Percentiles rank a stretch among this genome's conserved stretches.
Conservation (phyloP, 305 asterid species). For the Coffea humblotiana region DNA sequence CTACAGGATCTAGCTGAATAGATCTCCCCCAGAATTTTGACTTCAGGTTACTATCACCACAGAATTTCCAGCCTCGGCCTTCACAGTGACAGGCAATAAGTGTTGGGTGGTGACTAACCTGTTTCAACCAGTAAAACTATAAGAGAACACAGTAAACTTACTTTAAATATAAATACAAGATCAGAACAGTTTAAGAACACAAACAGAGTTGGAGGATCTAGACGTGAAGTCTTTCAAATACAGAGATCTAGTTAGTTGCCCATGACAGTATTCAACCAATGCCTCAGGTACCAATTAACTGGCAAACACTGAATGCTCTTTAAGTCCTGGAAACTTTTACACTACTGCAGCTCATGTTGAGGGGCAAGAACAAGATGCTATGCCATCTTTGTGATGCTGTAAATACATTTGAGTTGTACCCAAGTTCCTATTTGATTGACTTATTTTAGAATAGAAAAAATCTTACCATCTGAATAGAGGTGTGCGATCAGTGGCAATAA, state of each 20-base stretch:
- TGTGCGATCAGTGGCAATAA: not conserved
- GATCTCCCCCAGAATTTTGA: constrained; percentile 97
- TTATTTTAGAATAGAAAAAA: not conserved
- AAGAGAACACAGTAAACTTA: constrained; percentile 6
- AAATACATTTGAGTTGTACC: not conserved
- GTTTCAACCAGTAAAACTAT: constrained; percentile 32
- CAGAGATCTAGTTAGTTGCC: not conserved
- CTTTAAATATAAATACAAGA: not conserved
- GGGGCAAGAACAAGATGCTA: too few relatives aligned
- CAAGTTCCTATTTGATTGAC: not conserved
- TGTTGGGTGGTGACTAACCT: constrained; percentile 99
- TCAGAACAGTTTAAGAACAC: not conserved
- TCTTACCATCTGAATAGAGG: not conserved
- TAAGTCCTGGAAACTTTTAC: not conserved
- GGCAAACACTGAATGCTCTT: not conserved
- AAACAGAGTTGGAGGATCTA: not conserved
- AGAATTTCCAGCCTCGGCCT: constrained; percentile 95
- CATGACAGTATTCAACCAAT: not conserved
- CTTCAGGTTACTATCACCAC: constrained; percentile 82
- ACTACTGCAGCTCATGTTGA: not conserved
- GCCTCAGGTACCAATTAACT: not conserved
- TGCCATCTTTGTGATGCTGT: not conserved
- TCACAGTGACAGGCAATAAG: constrained; percentile 93
- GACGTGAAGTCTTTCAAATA: not conserved
- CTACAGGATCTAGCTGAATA: constrained; percentile 92